Evolutionary conservation across 306 rosid genomes (phyloP).

Genomic region (Cicer yamashitae): DNA sequence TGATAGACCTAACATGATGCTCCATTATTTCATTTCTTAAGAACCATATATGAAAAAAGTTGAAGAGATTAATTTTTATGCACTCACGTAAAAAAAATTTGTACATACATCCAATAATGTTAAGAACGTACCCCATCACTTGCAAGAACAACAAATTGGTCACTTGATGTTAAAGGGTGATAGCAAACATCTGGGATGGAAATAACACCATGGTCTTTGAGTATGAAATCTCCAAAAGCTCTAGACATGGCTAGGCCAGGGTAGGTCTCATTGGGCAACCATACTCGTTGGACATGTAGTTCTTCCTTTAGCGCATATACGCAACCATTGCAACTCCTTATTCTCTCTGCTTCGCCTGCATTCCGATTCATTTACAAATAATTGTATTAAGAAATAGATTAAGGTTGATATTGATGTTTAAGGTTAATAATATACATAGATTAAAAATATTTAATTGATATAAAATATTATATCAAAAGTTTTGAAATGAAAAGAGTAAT

Average conservation of each 20-base stretch:
- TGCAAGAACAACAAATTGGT: conserved; percentile 71
- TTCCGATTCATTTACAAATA: neutral
- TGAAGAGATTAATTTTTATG: neutral
- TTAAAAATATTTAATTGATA: too few relatives aligned
- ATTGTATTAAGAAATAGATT: neutral
- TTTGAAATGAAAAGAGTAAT: neutral
- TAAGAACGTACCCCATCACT: conserved; percentile 63
- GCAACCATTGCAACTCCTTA: conserved; percentile 63
- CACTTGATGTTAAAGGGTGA: conserved; percentile 53
- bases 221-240: conserved; percentile 79
- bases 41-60: neutral
- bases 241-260: conserved; percentile 90
- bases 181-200: conserved; percentile 63
- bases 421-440: too few relatives aligned
- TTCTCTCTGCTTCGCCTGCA: conserved; percentile 70
- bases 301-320: conserved; percentile 66
- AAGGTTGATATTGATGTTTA: too few relatives aligned
- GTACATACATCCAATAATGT: neutral
- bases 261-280: conserved; percentile 58
- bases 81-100: neutral
- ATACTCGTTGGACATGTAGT: conserved; percentile 67
- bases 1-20: neutral
- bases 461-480: neutral
- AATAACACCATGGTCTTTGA: conserved; percentile 73
- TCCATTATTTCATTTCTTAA: neutral